Percentiles rank a stretch among this genome's conserved stretches.
Evolutionary conservation across 2,329 filamentous ascomycete genomes (phyloP).

Genomic region (Monosporascus sp.): DNA sequence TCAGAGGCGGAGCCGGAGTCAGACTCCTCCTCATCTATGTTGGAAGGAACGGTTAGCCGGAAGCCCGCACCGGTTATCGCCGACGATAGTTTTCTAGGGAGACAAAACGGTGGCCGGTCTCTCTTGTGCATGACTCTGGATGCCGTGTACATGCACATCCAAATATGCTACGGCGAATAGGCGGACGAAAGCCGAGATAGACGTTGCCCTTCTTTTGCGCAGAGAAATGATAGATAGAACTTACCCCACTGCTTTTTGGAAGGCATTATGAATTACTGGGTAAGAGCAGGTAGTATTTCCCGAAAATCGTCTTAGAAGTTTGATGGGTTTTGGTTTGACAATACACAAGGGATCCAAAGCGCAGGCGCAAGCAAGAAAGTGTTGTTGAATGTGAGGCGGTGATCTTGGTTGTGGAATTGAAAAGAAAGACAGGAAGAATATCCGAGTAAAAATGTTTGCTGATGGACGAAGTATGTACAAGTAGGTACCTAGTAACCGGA

Average conservation of each 20-base stretch:
- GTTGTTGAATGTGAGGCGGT: too few species aligned
- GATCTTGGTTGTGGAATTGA: background rate
- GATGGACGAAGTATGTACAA: too few species aligned
- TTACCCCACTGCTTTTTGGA: slow-evolving; percentile 35
- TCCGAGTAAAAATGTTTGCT: too few species aligned
- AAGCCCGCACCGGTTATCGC: slow-evolving; percentile 5
- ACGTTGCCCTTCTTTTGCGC: slow-evolving; percentile 7
- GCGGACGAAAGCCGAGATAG: background rate
- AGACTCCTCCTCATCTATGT: slow-evolving; percentile 31
- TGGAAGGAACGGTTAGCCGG: slow-evolving; percentile 17
- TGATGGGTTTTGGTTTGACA: background rate
- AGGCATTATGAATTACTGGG: slow-evolving; percentile 26
- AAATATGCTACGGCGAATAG: background rate
- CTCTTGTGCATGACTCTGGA: background rate
- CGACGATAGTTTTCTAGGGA: background rate
- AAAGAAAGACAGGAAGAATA: too few species aligned
- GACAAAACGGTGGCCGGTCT: background rate
- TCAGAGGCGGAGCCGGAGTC: slow-evolving; percentile 30
- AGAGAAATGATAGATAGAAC: slow-evolving; percentile 18
- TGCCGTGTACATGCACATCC: background rate
- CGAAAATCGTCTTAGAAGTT: background rate
- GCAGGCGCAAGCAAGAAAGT: too few species aligned
- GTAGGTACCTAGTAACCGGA: too few species aligned
- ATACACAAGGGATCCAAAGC: background rate
- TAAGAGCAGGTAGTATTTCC: slow-evolving; percentile 6